phyloP scores from a whole-genome alignment of 169 alveolate species.

The Babesia divergens region DNA sequence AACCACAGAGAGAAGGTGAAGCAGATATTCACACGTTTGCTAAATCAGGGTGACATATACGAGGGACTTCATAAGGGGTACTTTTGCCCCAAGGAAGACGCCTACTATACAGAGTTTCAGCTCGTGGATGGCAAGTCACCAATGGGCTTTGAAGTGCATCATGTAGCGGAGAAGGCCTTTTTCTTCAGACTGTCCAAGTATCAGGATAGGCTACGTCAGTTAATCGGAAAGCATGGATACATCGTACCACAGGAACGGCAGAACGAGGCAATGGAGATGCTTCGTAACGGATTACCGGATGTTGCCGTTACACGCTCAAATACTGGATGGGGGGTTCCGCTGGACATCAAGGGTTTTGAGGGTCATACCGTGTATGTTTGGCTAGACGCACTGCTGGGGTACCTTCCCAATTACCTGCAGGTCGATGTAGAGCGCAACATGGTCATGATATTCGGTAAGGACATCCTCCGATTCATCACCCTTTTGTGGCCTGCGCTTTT shows the following conservation, averaged over 20 bases:
- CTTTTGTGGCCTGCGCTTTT: slow-evolving; percentile 85
- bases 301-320: slow-evolving; percentile 70
- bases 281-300: slow-evolving; percentile 59
- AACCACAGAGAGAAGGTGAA: slow-evolving; percentile 66
- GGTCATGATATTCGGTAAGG: slow-evolving; percentile 86
- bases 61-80: slow-evolving; percentile 73
- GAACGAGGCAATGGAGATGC: slow-evolving; percentile 31
- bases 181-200: slow-evolving; percentile 65
- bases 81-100: slow-evolving; percentile 67
- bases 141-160: slow-evolving; percentile 46
- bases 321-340: slow-evolving; percentile 70
- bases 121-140: slow-evolving; percentile 37
- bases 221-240: slow-evolving; percentile 34
- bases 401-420: slow-evolving; percentile 19
- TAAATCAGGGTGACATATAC: slow-evolving; percentile 56
- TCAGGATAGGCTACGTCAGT: slow-evolving; percentile 44
- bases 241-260: slow-evolving; percentile 44
- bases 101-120: slow-evolving; percentile 45
- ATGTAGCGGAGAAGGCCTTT: slow-evolving; percentile 70
- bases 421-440: slow-evolving; percentile 35
- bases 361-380: slow-evolving; percentile 83
- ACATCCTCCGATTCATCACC: slow-evolving; percentile 84
- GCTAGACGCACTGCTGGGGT: slow-evolving; percentile 88
- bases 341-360: slow-evolving; percentile 65
- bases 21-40: slow-evolving; percentile 36